Evolutionary conservation across 1,284 basidiomycete genomes (phyloP), one percentile per base, ranked within the genome.

Genomic region (Puccinia horiana): DNA sequence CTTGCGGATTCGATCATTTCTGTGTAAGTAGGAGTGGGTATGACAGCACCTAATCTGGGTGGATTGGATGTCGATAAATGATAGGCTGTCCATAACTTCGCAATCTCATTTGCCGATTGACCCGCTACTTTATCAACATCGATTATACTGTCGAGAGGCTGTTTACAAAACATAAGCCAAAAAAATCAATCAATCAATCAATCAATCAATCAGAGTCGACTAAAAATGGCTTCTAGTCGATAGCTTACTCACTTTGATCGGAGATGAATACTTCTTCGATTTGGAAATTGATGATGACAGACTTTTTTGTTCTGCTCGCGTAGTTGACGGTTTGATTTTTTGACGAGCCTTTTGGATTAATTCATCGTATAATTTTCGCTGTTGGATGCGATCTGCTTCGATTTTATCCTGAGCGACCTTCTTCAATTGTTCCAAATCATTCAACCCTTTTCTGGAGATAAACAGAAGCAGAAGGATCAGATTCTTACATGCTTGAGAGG

Each of bases 51-150:
- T 26, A 97, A 89, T 16, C 91, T 91, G 32, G 92, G 91, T 3
- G 92, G 91, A 23, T 91, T 90, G 23, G 69, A 61, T 49, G 40
- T 35, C 26, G 58, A 65, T 37, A 81, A 35, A 87, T 97, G 95
- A 85, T 95, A 97, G 0, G 92, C 90, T n/a, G 91, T 93, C 95
- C 95, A 97, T 0, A 97, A 89, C 0, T 91, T 89, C 4, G 91
- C 90, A 84, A 98, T 90, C 85, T 93, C 92, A 12, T 90, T 89
- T 2, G 91, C 83, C 0, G 92, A 92, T 85, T 95, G 93, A 0
- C 92, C 91, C 69, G 93, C 86, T 12, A 96, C 87, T 80, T 91
- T 91, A 23, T 91, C 88, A 18, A 95, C 87, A 87, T 96, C 94
- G 84, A 97, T 88, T 82, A 96, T 92, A 12, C 90, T 91, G 26